Evolutionary conservation across 805 yeast genomes (phyloP).

Genomic region (Tetrapisispora pingtungensis): DNA sequence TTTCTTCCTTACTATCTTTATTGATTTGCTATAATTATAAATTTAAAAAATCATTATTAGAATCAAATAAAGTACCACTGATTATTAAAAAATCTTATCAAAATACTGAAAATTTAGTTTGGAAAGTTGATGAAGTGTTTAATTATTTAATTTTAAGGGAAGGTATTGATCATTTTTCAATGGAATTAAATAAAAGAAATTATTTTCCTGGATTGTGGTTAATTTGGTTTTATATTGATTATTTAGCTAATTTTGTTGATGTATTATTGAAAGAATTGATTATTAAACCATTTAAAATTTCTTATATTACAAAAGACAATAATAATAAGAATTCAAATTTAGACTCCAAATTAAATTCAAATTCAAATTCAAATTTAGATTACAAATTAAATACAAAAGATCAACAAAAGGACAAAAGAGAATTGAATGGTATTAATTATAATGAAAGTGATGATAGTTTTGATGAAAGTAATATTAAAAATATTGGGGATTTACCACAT

Average conservation of each 20-base stretch:
- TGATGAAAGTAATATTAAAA: background rate
- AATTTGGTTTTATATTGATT: slow-evolving; percentile 21
- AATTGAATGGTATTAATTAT: background rate
- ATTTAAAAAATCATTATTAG: slow-evolving; percentile 10
- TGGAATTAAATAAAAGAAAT: slow-evolving; percentile 6
- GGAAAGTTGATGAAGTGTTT: slow-evolving; percentile 18
- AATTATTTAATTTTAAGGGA: slow-evolving; percentile 23
- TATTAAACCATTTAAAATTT: slow-evolving; percentile 20
- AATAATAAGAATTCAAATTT: background rate
- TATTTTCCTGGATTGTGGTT: slow-evolving; percentile 22
- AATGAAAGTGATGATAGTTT: background rate
- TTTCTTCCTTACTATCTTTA: slow-evolving; percentile 12
- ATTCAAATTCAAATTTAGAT: background rate
- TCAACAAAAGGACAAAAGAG: background rate
- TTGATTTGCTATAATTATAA: slow-evolving; percentile 6
- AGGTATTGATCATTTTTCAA: slow-evolving; percentile 21
- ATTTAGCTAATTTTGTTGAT: slow-evolving; percentile 25
- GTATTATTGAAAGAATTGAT: slow-evolving; percentile 20
- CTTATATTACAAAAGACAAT: background rate
- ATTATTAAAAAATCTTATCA: slow-evolving; percentile 13
- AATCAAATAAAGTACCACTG: slow-evolving; percentile 14
- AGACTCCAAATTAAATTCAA: slow-evolving; percentile 1
- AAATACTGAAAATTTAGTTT: slow-evolving; percentile 5
- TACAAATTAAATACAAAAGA: background rate
- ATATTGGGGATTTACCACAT: slow-evolving; percentile 14